A percentile compares a stretch with the other conserved stretches of the same genome.
Evolutionary conservation across 208 protist genomes (phyloP).

Genomic region (Trypanosomatidae sp.): DNA sequence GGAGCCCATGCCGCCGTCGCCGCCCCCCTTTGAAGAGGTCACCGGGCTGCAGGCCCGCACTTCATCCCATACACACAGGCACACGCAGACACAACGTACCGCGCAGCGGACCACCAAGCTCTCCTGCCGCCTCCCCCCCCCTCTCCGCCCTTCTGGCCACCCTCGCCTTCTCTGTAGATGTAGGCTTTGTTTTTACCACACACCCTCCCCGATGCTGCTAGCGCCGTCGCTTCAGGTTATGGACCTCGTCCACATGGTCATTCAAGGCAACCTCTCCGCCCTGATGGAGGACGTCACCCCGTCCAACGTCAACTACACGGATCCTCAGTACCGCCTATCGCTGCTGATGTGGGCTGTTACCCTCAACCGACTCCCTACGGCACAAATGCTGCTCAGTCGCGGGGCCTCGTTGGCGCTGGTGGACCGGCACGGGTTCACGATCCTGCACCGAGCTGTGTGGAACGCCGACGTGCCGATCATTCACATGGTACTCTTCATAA

Average conservation of each 20-base stretch:
- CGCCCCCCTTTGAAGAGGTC: neutral
- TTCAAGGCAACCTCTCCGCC: constrained; percentile 46
- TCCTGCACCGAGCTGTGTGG: constrained; percentile 83
- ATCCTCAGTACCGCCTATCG: constrained; percentile 60
- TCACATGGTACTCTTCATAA: constrained; percentile 55
- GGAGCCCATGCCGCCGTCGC: neutral
- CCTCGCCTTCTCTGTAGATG: neutral
- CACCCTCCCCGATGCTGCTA: neutral
- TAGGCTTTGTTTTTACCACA: no score
- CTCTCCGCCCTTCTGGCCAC: neutral
- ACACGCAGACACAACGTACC: neutral
- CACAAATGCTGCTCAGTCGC: constrained; percentile 48
- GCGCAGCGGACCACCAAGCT: neutral
- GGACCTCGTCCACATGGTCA: constrained; percentile 38
- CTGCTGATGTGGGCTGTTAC: constrained; percentile 73
- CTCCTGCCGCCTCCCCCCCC: neutral
- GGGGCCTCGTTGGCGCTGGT: constrained; percentile 56
- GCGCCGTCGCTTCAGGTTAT: constrained; percentile 20
- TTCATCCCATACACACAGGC: neutral
- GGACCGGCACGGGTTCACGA: constrained; percentile 70
- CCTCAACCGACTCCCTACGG: constrained; percentile 46
- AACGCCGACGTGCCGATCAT: constrained; percentile 57
- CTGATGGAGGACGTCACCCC: constrained; percentile 46
- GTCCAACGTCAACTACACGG: constrained; percentile 78
- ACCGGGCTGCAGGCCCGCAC: neutral